Base-by-base conservation (phyloP, 1,284 basidiomycete genomes). In the Erythrobasidium hasegawianum region DNA sequence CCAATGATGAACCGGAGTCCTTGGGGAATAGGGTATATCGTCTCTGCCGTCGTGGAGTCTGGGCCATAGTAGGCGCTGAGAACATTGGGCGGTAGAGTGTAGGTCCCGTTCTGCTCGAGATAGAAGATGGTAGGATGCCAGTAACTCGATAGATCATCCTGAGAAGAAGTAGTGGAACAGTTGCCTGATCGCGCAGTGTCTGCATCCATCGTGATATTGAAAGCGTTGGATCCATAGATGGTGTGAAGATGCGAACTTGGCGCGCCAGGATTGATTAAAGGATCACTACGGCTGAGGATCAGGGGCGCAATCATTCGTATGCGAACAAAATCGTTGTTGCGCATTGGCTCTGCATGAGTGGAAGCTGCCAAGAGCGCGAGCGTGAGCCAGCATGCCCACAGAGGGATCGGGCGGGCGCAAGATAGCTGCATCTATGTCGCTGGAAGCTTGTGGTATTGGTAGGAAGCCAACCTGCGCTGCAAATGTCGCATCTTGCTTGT, bases 91-190 rank as follows among this genome's bases (percentile, higher is more conserved):
- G 33, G 33, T 5, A 33, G 4, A 11, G 33, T 33, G 33, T 64
- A 64, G 18, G 61, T 56, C 2, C 61, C 61, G 53, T 64, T 64
- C 11, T 49, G 38, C 1, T 56, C 40, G n/a, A 56, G 20, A 9
- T 54, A 26, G 49, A 56, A 64, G 26, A 64, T 20, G 38, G 49
- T 41, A 5, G 61, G 52, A 16, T 56, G 53, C 61, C 61, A 64
- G 54, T 64, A 64, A 20, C 56, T 52, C 39, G 61, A 64, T 54
- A 45, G 41, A 33, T 64, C 61, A 10, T 52, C 61, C 22, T 43
- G 52, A 39, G 56, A 39, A n/a, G 20, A 20, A 18, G 56, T 41
- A 27, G 29, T 64, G 8, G 24, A 45, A n/a, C 61, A 64, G 16
- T 56, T 57, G 1, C 40, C 41, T 33, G 55, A 40, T 2, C 61